These are phyloP conservation scores for Betula pendula DNA, from an alignment of 306 rosid species.

Conservation along the genomic window DNA sequence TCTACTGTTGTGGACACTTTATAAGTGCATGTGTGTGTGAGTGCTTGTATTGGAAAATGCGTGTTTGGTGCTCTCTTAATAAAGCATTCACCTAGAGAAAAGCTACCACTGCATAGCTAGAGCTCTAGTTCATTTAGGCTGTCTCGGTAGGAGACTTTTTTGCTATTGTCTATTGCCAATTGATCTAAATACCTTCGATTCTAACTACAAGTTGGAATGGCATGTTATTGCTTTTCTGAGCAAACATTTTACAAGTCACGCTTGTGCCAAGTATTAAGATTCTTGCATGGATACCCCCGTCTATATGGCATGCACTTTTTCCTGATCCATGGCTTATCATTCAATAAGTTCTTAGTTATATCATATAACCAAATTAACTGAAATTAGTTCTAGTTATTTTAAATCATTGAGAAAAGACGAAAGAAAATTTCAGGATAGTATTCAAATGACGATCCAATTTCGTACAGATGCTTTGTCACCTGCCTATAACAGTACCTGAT, in stretches of 20 bases:
- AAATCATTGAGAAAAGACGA: not conserved
- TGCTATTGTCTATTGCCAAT: not conserved
- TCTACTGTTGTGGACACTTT: not conserved
- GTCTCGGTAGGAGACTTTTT: not conserved
- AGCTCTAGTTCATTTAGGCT: not conserved
- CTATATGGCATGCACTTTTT: not conserved
- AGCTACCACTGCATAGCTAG: not conserved
- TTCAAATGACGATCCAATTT: not conserved
- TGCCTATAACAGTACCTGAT: slow-evolving; percentile 12
- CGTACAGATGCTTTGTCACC: not conserved
- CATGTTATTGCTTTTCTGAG: not conserved
- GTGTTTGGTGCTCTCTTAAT: not conserved
- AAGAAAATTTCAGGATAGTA: not conserved
- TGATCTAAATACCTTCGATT: too few relatives aligned
- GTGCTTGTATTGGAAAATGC: not conserved
- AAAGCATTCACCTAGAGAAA: not conserved
- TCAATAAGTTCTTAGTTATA: not conserved
- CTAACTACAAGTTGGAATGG: too few relatives aligned
- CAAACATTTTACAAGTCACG: not conserved
- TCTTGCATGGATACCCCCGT: not conserved
- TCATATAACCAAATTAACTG: not conserved
- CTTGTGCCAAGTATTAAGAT: not conserved
- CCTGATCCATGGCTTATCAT: not conserved
- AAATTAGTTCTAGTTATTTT: not conserved
- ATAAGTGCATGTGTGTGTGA: too few relatives aligned